Evolutionary conservation across 2,329 filamentous ascomycete species (phyloP).

Genomic region (Colletotrichum coccodes): DNA sequence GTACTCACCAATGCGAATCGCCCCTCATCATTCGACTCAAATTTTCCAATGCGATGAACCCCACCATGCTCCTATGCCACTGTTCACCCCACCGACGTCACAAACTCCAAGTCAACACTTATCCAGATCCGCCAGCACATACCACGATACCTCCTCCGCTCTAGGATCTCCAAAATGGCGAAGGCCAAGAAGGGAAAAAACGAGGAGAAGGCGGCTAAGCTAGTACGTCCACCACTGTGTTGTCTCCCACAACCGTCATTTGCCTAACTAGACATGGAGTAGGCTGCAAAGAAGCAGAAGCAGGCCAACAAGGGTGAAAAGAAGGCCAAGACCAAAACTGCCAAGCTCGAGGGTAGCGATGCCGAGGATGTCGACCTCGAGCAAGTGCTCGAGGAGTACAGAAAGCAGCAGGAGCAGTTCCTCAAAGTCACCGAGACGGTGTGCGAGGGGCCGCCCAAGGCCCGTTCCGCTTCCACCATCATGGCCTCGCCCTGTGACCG

Average conservation of each 20-base stretch:
- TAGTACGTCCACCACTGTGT: conserved; percentile 43
- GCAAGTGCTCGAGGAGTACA: conserved; percentile 91
- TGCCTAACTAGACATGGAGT: conserved; percentile 35
- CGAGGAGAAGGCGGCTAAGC: conserved; percentile 62
- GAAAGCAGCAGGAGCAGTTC: conserved; percentile 91
- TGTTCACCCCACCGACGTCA: conserved; percentile 31
- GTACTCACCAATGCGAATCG: conserved; percentile 17
- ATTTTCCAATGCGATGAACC: conserved; percentile 26
- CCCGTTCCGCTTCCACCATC: conserved; percentile 83
- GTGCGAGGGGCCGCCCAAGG: conserved; percentile 76
- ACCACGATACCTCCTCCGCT: background rate
- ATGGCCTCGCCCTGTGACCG: conserved; percentile 86
- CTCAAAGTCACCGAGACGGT: conserved; percentile 90
- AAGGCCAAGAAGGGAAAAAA: conserved; percentile 61
- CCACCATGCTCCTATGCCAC: conserved; percentile 29
- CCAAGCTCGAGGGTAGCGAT: conserved; percentile 83
- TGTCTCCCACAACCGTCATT: conserved; percentile 24
- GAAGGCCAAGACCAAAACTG: conserved; percentile 77
- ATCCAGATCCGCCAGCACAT: background rate
- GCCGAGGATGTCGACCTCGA: conserved; percentile 94
- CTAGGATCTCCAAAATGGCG: conserved; percentile 48
- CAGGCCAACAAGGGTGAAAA: conserved; percentile 92
- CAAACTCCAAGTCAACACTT: conserved; percentile 11
- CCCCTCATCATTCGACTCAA: conserved; percentile 27
- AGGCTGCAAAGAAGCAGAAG: conserved; percentile 76